Evolutionary conservation across 2,329 filamentous ascomycete genomes (phyloP), one percentile per base, ranked within the genome.

Genomic region (Cladosporium sp.): DNA sequence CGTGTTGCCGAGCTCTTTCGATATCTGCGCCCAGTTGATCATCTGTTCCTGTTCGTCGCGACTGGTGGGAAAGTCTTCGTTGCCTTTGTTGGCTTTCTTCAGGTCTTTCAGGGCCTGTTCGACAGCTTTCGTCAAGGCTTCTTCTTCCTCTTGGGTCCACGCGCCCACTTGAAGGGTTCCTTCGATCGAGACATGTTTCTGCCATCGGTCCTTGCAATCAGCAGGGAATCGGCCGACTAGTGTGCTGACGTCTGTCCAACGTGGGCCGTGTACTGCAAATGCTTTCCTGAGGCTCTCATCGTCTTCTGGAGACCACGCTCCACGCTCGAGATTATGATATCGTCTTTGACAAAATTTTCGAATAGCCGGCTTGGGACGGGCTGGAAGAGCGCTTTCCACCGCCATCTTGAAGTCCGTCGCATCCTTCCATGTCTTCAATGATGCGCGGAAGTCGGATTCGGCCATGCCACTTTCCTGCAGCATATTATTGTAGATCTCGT

Each of bases 191-290:
- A 86, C 70, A 60, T 85, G 83, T 60, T 88, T 86, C 37, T 83
- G 77, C 73, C 84, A 87, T 3, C 86, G 81, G 64, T 89, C 85
- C 46, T 85, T 79, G 49, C 84, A 76, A 63, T 89, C 85, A 55
- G 82, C 79, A 0, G 79, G 74, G 37, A 82, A 78, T 5, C 87
- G 82, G 56, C 83, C 83, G 57, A 87, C 77, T 18, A 80, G 58
- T n/a, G 74, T 71, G 0, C 77, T 81, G 57, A 90, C 85, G 28
- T 74, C 59, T 9, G 76, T 75, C 83, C 85, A 90, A 54, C 81
- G 79, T 13, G 72, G 75, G 1, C 76, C 74, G 45, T 78, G 66
- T n/a, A 67, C 56, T 3, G 75, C 69, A 46, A 78, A 73, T 5
- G 80, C 66, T 1, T 70, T 57, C 4, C 63, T 68, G 6, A 87